Conservation (phyloP, 2,329 filamentous ascomycete species). For the Sporothrix globosa region DNA sequence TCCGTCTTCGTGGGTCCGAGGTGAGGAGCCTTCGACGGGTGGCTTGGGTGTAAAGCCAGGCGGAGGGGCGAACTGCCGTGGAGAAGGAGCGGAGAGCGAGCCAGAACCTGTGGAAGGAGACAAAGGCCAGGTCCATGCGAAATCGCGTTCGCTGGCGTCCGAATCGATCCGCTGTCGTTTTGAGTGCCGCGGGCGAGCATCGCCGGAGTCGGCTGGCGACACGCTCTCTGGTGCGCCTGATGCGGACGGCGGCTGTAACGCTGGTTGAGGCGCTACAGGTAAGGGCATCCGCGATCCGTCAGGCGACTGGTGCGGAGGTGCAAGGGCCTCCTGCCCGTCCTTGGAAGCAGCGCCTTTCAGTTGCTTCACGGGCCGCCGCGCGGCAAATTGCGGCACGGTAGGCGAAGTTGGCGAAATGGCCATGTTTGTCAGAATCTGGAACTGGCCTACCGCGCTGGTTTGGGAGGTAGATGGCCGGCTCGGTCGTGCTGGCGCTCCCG, state of each 20-base stretch:
- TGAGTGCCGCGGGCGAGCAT: not conserved
- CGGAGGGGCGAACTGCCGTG: slow-evolving; percentile 1
- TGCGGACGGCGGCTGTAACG: not conserved
- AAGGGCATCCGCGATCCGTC: slow-evolving; percentile 3
- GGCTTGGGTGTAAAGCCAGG: not conserved
- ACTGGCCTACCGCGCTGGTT: slow-evolving; percentile 11
- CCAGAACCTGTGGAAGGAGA: slow-evolving; percentile 34
- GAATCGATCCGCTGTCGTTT: slow-evolving; percentile 35
- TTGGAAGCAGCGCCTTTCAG: not conserved
- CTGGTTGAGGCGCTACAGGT: not conserved
- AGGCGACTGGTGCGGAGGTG: not conserved
- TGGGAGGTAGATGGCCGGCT: not conserved
- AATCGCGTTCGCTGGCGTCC: slow-evolving; percentile 35
- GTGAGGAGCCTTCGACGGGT: slow-evolving; percentile 7
- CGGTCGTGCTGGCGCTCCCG: not conserved
- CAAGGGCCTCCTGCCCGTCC: not conserved
- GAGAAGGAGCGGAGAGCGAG: slow-evolving; percentile 33
- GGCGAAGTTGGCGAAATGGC: slow-evolving; percentile 24
- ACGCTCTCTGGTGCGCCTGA: slow-evolving; percentile 12
- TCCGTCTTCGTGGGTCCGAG: slow-evolving; percentile 26
- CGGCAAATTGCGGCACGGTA: not conserved
- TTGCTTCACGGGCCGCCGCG: not conserved
- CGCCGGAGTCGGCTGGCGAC: slow-evolving; percentile 13
- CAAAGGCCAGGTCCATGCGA: slow-evolving; percentile 37
- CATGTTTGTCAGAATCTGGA: slow-evolving; percentile 24